Percentiles rank a stretch among this genome's conserved stretches.
Conservation (phyloP, 2,329 filamentous ascomycete genomes). For the Dothideomycetidae sp. region DNA sequence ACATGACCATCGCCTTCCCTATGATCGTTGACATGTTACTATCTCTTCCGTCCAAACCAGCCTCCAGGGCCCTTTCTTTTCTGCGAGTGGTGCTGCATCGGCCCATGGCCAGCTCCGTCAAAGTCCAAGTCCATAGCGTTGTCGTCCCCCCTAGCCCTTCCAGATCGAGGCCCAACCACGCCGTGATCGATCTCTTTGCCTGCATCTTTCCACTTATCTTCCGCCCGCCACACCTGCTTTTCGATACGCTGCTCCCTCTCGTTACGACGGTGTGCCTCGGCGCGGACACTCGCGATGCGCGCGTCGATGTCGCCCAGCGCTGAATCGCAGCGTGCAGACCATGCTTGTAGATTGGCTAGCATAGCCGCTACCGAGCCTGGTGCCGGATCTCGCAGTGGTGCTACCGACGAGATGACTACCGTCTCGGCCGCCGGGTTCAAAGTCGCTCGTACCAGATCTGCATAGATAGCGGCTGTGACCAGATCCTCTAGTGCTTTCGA, state of each 20-base stretch:
- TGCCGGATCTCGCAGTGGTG: conserved; percentile 72
- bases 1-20: no score
- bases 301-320: conserved; percentile 62
- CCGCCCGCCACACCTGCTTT: conserved; percentile 24
- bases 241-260: conserved; percentile 29
- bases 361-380: conserved; percentile 58
- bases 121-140: background rate
- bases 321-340: conserved; percentile 62
- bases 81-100: background rate
- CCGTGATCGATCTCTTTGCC: conserved; percentile 1
- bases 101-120: background rate
- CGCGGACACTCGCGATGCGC: conserved; percentile 55
- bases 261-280: conserved; percentile 27
- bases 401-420: conserved; percentile 65
- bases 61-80: background rate
- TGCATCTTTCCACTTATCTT: conserved; percentile 12
- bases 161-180: no score
- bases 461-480: conserved; percentile 77
- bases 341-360: conserved; percentile 52
- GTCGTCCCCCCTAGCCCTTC: background rate
- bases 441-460: conserved; percentile 64
- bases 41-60: background rate
- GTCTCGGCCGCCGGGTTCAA: conserved; percentile 64
- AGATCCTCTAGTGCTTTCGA: conserved; percentile 66
- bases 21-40: no score